Percentiles rank a stretch among this genome's conserved stretches.
Evolutionary conservation across 257 asterid species (phyloP).

Genomic region (Solanum ossicruentum): DNA sequence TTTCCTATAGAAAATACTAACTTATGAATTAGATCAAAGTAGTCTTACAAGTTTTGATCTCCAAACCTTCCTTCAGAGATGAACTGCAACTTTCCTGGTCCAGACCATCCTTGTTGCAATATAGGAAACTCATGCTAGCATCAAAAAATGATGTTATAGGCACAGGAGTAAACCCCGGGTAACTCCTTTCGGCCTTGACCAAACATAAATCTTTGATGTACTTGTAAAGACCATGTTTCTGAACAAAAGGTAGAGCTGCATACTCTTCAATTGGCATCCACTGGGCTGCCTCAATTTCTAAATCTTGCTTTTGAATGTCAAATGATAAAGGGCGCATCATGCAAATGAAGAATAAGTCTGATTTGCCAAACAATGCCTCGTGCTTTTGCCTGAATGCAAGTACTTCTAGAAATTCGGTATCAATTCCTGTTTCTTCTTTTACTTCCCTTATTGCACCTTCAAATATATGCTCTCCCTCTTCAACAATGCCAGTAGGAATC

Average conservation of each 20-base stretch:
- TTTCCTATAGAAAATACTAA: constrained; percentile 12
- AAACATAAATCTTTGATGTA: constrained; percentile 36
- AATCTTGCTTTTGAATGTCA: constrained; percentile 53
- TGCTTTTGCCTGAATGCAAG: constrained; percentile 65
- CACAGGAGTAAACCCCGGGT: constrained; percentile 41
- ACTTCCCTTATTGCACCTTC: constrained; percentile 58
- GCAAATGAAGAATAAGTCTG: constrained; percentile 25
- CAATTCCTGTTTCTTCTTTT: constrained; percentile 62
- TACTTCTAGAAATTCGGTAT: constrained; percentile 33
- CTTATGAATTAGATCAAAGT: background rate
- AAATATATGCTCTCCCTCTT: constrained; percentile 64
- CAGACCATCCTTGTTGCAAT: constrained; percentile 31
- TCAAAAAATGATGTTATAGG: constrained; percentile 23
- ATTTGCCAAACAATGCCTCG: constrained; percentile 24
- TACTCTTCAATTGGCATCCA: constrained; percentile 73
- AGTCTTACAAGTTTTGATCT: background rate
- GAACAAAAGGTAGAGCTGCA: constrained; percentile 30
- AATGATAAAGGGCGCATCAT: constrained; percentile 48
- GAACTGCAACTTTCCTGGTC: constrained; percentile 1
- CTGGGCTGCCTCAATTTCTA: constrained; percentile 73
- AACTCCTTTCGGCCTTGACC: constrained; percentile 31
- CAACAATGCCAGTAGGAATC: constrained; percentile 63
- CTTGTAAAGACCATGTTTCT: constrained; percentile 32
- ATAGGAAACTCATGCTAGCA: constrained; percentile 34
- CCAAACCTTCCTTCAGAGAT: background rate